Base-by-base conservation (phyloP, 345 rosid genomes). In the Euphorbia lathyris region DNA sequence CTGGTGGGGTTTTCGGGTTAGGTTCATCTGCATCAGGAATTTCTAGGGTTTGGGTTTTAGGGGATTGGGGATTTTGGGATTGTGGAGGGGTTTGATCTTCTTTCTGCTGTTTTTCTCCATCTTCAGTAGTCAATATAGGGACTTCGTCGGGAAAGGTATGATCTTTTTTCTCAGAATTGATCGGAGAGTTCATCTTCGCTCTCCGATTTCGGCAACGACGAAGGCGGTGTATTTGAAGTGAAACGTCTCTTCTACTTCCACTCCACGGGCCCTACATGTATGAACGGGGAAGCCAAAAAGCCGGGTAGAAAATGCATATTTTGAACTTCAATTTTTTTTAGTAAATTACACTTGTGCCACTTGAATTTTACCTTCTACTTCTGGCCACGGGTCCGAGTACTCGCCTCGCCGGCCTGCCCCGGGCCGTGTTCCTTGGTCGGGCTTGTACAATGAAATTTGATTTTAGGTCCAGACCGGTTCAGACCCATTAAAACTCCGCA, bases 21-120 rank as follows among this genome's bases (percentile, higher is more conserved):
- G 40, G 70, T 70, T 42, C 57, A 36, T 62, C 66, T 23, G 60
- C 25, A 51, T 67, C 66, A 10, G 77, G 67, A 61, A 62, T 48
- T 60, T 63, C 65, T 36, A 63, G 52, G 64, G 58, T 71, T 30
- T 53, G 51, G 74, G 69, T 56, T 29, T 77, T 61, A 3, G 65
- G 30, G 52, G 61, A 62, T 32, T 66, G 68, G 72, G 69, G 22
- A 38, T 64, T 23, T 5, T 64, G 47, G 8, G 40, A 38, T 43
- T 32, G 60, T 29, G 13, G 50, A n/a, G 12, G 60, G 22, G 23
- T n/a, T 48, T 73, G 65, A 25, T 34, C 30, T 60, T 59, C 51
- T 11, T 66, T 38, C 17, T 17, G 36, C 17, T 45, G 51, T 12
- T 40, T 53, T 19, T 13, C 23, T 34, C 8, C 42, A 17, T 42